Conservation (phyloP, 179 eudicot species). For the Beta macrorhiza region DNA sequence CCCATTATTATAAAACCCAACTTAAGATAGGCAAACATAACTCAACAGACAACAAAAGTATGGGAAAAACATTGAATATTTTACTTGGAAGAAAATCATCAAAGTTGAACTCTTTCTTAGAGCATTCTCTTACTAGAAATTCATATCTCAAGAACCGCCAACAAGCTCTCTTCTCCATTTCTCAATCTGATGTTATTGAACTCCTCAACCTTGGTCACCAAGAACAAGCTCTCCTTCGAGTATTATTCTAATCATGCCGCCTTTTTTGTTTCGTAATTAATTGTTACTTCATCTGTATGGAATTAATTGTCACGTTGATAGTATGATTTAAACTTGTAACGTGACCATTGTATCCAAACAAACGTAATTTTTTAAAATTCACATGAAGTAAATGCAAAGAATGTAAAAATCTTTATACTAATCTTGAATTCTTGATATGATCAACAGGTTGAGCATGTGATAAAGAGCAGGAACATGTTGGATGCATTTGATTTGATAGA, state of each 20-base stretch:
- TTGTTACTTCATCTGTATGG: background rate
- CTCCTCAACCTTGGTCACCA: slow-evolving; percentile 52
- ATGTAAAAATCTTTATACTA: background rate
- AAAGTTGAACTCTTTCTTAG: slow-evolving; percentile 31
- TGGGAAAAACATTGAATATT: slow-evolving; percentile 55
- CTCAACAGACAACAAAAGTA: slow-evolving; percentile 1
- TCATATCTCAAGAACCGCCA: slow-evolving; percentile 52
- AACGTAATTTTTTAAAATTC: too few species aligned
- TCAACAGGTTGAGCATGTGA: slow-evolving; percentile 68
- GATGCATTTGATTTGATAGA: slow-evolving; percentile 52
- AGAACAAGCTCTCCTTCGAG: slow-evolving; percentile 65
- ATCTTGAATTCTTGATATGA: background rate
- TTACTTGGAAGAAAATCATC: slow-evolving; percentile 47
- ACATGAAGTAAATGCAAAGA: background rate
- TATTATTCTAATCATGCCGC: slow-evolving; percentile 14
- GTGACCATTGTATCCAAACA: background rate
- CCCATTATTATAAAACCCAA: background rate
- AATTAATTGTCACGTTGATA: background rate
- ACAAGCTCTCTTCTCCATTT: slow-evolving; percentile 39
- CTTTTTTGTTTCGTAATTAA: background rate
- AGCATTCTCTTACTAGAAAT: slow-evolving; percentile 44
- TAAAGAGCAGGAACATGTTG: slow-evolving; percentile 64
- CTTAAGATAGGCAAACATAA: background rate
- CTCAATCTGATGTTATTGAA: slow-evolving; percentile 58
- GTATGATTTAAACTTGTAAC: background rate